Base-by-base conservation (phyloP, 352 stramenopile species). In the Phytophthora cactorum region DNA sequence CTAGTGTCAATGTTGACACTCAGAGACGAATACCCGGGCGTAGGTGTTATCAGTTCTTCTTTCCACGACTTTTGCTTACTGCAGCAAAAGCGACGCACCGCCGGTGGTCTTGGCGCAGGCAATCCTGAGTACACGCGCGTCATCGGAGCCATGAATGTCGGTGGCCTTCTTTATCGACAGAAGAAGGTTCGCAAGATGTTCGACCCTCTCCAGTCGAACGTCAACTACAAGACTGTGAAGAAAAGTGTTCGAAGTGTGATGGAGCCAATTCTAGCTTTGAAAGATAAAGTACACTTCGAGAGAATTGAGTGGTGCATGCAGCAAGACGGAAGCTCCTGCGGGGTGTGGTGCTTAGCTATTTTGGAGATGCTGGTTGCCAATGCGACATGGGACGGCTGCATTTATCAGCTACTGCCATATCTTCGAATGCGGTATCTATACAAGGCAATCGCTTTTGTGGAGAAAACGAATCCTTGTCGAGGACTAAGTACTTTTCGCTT, bases 271-370 rank as follows among this genome's bases (percentile, higher is more conserved):
- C 3, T 59, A 27, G 1, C 52, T 0, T 8, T 68, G 45, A 11
- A 41, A 10, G 52, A 28, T 14, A 17, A 32, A 34, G 7, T 68
- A 10, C n/a, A 5, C 0, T 68, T 52, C n/a, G 5, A 62, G n/a
- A 47, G 39, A 25, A 6, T 58, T 0, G 27, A 62, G 0, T 62
- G 52, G 61, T 68, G 52, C 5, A 52, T 3, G 5, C 61, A 68
- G 32, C 22, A 63, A 7, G 52, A 68, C 38, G 61, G 22, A 0
- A 57, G 11, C 8, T 68, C 61, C 0, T 68, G 61, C 25, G 52
- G 52, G 4, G 31, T 68, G 15, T 68, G 44, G 52, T 66, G 46
- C 28, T 34, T 65, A 8, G 58, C 38, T 4, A 22, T 61, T 10
- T 17, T 61, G 43, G 44, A 63, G 29, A 63, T 63, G 44, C 22